Percentiles rank a stretch among this genome's conserved stretches.
Evolutionary conservation across 2,329 filamentous ascomycete species (phyloP).

Genomic region (Microsporum audouinii): DNA sequence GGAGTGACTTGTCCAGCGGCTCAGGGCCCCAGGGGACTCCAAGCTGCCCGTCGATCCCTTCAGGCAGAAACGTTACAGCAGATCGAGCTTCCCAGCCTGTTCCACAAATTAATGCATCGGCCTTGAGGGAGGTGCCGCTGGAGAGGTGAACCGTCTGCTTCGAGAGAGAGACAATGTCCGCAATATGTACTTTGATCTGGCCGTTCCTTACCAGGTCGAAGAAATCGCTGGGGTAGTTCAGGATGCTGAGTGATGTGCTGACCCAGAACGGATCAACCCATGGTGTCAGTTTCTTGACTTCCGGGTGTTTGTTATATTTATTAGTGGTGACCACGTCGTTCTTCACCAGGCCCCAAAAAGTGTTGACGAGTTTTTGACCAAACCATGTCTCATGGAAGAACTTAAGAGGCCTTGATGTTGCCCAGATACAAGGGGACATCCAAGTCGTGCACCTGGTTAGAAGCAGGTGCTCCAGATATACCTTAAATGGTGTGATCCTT

Average conservation of each 20-base stretch:
- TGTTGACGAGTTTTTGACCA: constrained; percentile 36
- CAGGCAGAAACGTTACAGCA: constrained; percentile 39
- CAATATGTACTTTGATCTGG: constrained; percentile 45
- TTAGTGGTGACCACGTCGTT: constrained; percentile 40
- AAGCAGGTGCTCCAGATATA: constrained; percentile 56
- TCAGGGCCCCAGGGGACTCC: constrained; percentile 34
- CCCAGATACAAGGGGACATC: constrained; percentile 67
- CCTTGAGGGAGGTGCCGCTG: constrained; percentile 33
- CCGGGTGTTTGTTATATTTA: constrained; percentile 35
- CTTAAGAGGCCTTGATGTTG: constrained; percentile 43
- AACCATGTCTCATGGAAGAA: constrained; percentile 40
- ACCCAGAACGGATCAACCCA: constrained; percentile 42
- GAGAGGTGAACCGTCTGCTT: constrained; percentile 38
- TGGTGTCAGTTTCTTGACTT: constrained; percentile 37
- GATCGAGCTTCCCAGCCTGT: constrained; percentile 47
- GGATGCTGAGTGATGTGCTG: constrained; percentile 46
- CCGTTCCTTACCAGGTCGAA: constrained; percentile 46
- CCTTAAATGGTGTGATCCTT: constrained; percentile 56
- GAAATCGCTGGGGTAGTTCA: constrained; percentile 49
- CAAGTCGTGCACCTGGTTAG: constrained; percentile 58
- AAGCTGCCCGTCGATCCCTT: constrained; percentile 33
- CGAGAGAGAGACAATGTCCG: constrained; percentile 42
- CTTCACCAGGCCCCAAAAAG: constrained; percentile 44
- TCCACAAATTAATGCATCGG: constrained; percentile 43
- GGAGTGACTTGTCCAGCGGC: constrained; percentile 27